Percentiles rank a stretch among this genome's conserved stretches.
phyloP scores from a whole-genome alignment of 2,329 filamentous ascomycete genomes.

The Curvularia spicifera region DNA sequence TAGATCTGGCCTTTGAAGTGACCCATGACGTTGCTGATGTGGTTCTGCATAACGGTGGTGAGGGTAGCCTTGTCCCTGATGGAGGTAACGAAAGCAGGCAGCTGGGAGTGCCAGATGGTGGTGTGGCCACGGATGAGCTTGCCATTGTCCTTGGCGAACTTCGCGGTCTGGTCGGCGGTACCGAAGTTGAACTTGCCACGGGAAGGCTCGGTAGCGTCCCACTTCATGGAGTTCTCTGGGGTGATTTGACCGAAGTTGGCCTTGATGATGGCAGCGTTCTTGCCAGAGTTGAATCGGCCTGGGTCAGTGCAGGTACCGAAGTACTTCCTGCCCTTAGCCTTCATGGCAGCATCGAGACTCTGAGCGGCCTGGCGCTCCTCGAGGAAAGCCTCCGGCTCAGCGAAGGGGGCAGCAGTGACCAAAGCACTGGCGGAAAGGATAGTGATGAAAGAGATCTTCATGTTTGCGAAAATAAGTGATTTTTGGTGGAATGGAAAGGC shows the following conservation, averaged over 20 bases:
- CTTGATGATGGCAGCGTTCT: constrained; percentile 65
- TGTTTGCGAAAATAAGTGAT: constrained; percentile 16
- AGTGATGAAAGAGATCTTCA: constrained; percentile 43
- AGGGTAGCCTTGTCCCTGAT: constrained; percentile 62
- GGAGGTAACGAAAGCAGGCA: constrained; percentile 63
- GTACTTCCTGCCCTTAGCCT: constrained; percentile 70
- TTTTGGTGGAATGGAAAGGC: background rate
- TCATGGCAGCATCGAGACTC: constrained; percentile 65
- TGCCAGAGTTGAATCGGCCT: constrained; percentile 58
- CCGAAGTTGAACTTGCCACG: constrained; percentile 57
- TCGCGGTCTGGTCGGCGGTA: constrained; percentile 64
- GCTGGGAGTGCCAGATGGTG: constrained; percentile 66
- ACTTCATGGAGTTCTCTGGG: constrained; percentile 74
- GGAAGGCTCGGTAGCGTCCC: constrained; percentile 63
- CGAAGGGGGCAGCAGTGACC: constrained; percentile 36
- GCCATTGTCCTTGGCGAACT: constrained; percentile 63
- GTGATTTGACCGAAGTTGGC: constrained; percentile 70
- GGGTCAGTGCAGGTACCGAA: constrained; percentile 67
- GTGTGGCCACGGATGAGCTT: constrained; percentile 70
- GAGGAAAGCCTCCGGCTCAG: constrained; percentile 39
- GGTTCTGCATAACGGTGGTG: constrained; percentile 65
- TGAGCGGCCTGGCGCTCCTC: constrained; percentile 43
- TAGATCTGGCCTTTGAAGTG: constrained; percentile 70
- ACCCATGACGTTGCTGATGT: constrained; percentile 64
- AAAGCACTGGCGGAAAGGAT: constrained; percentile 40